Base-by-base conservation (phyloP, 768 basidiomycete species). In the Hericium erinaceus region DNA sequence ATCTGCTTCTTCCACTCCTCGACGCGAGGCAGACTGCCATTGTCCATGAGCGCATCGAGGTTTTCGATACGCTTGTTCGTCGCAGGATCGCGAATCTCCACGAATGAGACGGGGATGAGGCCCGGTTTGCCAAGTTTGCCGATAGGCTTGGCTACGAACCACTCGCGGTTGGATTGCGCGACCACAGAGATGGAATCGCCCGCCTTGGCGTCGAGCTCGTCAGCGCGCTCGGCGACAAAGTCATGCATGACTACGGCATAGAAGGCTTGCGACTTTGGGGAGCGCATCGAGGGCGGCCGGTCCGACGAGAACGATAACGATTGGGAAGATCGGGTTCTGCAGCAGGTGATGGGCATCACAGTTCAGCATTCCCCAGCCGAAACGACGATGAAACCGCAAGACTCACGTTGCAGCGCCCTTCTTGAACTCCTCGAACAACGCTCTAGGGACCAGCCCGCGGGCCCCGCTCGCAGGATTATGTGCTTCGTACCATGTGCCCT, bases 61-160 rank as follows among this genome's bases (percentile, higher is more conserved):
- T 97, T 88, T 15, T 78, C 73, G 63, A 98, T 77, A 26, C 93
- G 77, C 58, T 82, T 78, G 41, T 88, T 91, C 24, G 97, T 93
- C 10, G 82, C 74, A 18, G 95, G 95, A 70, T 99, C 95, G 58
- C 93, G 89, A 51, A 98, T 88, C 72, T 98, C 88, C 64, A 99
- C 95, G 69, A 98, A 98, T 1, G 95, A 85, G 54, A 93, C 95
- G 6, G 97, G 97, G 58, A 99, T 98, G 57, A 99, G 80, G 53
- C 97, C 97, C 0, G 97, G 97, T 55, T 95, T 87, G 33, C 97
- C 95, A 18, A 99, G 81, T 56, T 84, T 80, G 41, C 94, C 93
- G 65, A 99, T 99, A 12, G 95, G 93, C 72, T 99, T 99, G 26
- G 97, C 97, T 51, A 99, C 97, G 70, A 98, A 98, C 97, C 97